These are phyloP conservation scores for Delonix regia DNA, from an alignment of 306 rosid genomes.

Conservation along the genomic window DNA sequence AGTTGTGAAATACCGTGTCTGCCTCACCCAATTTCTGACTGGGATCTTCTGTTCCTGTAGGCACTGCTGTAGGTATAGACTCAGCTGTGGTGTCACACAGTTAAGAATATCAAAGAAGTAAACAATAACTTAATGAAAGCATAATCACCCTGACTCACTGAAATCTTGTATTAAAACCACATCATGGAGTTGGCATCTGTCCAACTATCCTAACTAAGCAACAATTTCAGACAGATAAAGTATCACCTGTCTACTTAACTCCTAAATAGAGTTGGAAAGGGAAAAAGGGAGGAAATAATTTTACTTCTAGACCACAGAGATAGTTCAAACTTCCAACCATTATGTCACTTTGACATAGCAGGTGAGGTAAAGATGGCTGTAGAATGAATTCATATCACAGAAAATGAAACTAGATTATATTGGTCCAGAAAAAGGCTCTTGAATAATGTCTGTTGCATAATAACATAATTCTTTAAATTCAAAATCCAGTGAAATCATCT, in stretches of 20 bases:
- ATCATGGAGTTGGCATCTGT: not conserved
- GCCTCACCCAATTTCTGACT: constrained; percentile 37
- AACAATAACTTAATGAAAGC: not conserved
- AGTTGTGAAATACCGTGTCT: constrained; percentile 43
- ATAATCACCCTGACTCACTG: not conserved
- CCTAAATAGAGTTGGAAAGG: not conserved
- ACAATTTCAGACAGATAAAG: not conserved
- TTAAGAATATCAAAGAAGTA: constrained; percentile 32
- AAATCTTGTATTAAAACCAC: constrained; percentile 3
- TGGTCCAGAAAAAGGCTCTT: not conserved
- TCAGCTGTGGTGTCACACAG: constrained; percentile 44
- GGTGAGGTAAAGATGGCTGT: not conserved
- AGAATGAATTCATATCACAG: not conserved
- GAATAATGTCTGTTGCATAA: not conserved
- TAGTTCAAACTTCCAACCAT: not conserved
- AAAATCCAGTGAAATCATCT: not conserved
- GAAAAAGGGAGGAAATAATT: not conserved
- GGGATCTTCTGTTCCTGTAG: constrained; percentile 36
- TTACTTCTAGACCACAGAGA: too few species aligned
- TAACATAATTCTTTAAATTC: not conserved
- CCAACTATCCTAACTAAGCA: not conserved
- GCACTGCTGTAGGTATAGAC: constrained; percentile 35
- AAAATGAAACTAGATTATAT: not conserved
- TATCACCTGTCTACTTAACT: constrained; percentile 3
- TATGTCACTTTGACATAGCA: not conserved